Evolutionary conservation across 2,329 filamentous ascomycete genomes (phyloP).

Genomic region (Ophiobolus disseminans): DNA sequence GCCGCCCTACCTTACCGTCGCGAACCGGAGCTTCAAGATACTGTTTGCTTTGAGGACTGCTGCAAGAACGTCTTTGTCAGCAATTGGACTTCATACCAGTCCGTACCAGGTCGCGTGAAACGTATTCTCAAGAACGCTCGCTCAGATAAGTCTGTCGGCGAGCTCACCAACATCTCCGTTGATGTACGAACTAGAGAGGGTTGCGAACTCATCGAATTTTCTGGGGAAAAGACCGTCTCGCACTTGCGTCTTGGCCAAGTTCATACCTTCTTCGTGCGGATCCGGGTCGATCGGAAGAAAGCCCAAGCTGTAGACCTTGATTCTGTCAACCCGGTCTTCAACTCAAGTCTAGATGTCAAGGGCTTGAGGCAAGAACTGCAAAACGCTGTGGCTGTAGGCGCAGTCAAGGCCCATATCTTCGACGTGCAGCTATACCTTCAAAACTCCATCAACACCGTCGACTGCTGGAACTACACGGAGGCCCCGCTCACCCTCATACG

Average conservation of each 20-base stretch:
- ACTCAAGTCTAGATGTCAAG: constrained; percentile 27
- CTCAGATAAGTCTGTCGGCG: constrained; percentile 27
- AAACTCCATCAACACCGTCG: constrained; percentile 23
- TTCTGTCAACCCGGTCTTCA: constrained; percentile 29
- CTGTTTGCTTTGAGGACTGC: constrained; percentile 25
- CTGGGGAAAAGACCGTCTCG: constrained; percentile 25
- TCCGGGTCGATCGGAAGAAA: constrained; percentile 27
- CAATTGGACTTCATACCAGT: constrained; percentile 36
- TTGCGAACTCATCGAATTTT: constrained; percentile 30
- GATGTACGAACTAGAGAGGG: constrained; percentile 31
- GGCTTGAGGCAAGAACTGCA: constrained; percentile 30
- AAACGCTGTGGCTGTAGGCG: constrained; percentile 21
- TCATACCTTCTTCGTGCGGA: constrained; percentile 28
- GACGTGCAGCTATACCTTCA: constrained; percentile 34
- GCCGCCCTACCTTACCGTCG: constrained; percentile 30
- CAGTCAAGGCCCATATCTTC: constrained; percentile 31
- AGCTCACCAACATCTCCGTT: constrained; percentile 28
- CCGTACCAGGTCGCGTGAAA: constrained; percentile 26
- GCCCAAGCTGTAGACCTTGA: constrained; percentile 22
- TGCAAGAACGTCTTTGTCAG: constrained; percentile 35
- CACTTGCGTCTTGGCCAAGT: constrained; percentile 36
- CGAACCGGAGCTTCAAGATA: constrained; percentile 15
- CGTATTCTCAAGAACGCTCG: constrained; percentile 37
- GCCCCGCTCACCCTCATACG: constrained; percentile 26
- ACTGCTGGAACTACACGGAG: constrained; percentile 37